Percentiles rank a stretch among this genome's conserved stretches.
Conservation (phyloP, 495 filamentous ascomycete genomes). For the Xylaria palmicola region DNA sequence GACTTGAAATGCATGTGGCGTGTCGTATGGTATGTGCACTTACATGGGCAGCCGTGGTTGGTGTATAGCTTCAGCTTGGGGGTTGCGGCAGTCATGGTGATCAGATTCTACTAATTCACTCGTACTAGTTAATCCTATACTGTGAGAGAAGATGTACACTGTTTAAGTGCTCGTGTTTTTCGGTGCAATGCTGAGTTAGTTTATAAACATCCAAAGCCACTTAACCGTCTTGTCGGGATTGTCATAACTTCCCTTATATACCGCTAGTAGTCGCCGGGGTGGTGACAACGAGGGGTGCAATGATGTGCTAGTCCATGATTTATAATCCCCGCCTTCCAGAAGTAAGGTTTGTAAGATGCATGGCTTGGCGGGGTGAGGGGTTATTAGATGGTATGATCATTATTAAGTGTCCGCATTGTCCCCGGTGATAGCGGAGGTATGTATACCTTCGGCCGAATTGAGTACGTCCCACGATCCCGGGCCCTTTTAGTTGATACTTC, state of each 20-base stretch:
- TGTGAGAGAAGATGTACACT: not conserved
- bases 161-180: too few species aligned
- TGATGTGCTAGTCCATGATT: constrained; percentile 1
- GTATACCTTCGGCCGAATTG: too few species aligned
- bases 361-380: too few species aligned
- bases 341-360: not conserved
- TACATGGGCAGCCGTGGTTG: constrained; percentile 71
- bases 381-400: too few species aligned
- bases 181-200: too few species aligned
- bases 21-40: not conserved
- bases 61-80: constrained; percentile 64
- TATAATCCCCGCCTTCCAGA: not conserved
- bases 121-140: too few species aligned
- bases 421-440: too few species aligned
- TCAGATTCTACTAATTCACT: not conserved
- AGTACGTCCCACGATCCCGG: too few species aligned
- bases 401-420: too few species aligned
- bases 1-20: not conserved
- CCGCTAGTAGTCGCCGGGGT: not conserved
- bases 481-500: too few species aligned
- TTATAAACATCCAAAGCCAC: not conserved
- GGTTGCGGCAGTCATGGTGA: constrained; percentile 31
- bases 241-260: not conserved
- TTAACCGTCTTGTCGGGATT: not conserved
- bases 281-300: not conserved